Conservation (phyloP, 2,329 filamentous ascomycete genomes). For the Verticillium nubilum region DNA sequence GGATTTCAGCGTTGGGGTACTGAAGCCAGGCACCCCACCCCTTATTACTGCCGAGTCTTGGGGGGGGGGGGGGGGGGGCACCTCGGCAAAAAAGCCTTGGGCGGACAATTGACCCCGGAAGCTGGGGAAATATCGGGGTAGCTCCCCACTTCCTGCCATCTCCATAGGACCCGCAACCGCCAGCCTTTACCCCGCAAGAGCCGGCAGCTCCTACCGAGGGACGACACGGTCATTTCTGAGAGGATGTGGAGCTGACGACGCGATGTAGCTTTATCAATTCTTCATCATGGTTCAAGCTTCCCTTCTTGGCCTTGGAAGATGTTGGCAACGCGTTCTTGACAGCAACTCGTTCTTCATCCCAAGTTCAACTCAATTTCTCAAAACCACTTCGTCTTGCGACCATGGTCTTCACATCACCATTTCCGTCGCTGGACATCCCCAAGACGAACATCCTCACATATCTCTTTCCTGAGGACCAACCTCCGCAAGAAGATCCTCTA, state of each 20-base stretch:
- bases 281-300: background rate
- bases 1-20: background rate
- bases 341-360: no score
- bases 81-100: background rate
- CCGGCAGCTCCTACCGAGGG: background rate
- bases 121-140: background rate
- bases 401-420: conserved; percentile 39
- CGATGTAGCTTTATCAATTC: background rate
- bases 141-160: background rate
- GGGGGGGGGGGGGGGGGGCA: background rate
- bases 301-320: background rate
- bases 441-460: conserved; percentile 36
- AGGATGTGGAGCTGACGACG: background rate
- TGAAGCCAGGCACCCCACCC: background rate
- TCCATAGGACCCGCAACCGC: background rate
- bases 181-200: background rate
- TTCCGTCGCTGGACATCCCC: conserved; percentile 34
- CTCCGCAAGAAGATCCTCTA: conserved; percentile 37
- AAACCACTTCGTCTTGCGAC: no score
- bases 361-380: no score
- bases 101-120: background rate
- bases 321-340: background rate
- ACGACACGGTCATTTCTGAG: background rate
- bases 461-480: conserved; percentile 22
- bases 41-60: background rate